phyloP scores from a whole-genome alignment of 1,284 basidiomycete species.

The Papiliotrema flavescens region DNA sequence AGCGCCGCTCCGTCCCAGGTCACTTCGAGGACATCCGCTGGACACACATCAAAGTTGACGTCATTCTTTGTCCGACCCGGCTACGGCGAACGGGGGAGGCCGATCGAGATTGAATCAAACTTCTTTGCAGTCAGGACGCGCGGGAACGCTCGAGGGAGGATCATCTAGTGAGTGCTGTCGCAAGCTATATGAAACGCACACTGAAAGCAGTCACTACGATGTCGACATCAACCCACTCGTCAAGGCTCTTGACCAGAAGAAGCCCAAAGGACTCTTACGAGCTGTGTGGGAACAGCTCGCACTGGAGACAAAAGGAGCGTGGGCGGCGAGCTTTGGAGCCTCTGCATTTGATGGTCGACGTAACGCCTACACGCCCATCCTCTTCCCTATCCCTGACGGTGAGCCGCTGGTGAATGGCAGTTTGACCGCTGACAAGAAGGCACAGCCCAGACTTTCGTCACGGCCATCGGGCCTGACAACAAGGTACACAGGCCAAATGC shows the following conservation, averaged over 20 bases:
- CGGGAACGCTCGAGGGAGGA: constrained; percentile 23
- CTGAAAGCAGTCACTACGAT: constrained; percentile 40
- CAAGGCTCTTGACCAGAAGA: constrained; percentile 32
- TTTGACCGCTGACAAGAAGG: constrained; percentile 34
- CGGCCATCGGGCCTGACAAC: constrained; percentile 30
- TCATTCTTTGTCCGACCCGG: constrained; percentile 16
- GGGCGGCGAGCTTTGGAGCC: constrained; percentile 11
- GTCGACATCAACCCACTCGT: constrained; percentile 43
- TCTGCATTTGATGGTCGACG: constrained; percentile 41
- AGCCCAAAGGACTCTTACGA: constrained; percentile 38
- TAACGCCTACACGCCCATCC: constrained; percentile 37
- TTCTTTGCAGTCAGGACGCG: constrained; percentile 39
- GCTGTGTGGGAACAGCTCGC: constrained; percentile 34
- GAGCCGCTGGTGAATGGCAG: too few relatives aligned
- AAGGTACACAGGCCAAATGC: constrained; percentile 20
- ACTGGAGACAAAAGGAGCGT: constrained; percentile 7
- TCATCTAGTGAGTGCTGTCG: constrained; percentile 32
- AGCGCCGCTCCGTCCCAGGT: background rate
- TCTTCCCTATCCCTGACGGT: constrained; percentile 26
- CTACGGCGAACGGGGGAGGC: constrained; percentile 33
- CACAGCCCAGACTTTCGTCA: constrained; percentile 24
- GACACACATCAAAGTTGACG: background rate
- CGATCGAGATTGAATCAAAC: constrained; percentile 39
- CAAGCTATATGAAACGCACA: background rate
- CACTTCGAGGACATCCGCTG: background rate